A percentile compares a stretch with the other conserved stretches of the same genome.
phyloP scores from a whole-genome alignment of 108 stramenopile species.

The Cyclotella kingstonii region DNA sequence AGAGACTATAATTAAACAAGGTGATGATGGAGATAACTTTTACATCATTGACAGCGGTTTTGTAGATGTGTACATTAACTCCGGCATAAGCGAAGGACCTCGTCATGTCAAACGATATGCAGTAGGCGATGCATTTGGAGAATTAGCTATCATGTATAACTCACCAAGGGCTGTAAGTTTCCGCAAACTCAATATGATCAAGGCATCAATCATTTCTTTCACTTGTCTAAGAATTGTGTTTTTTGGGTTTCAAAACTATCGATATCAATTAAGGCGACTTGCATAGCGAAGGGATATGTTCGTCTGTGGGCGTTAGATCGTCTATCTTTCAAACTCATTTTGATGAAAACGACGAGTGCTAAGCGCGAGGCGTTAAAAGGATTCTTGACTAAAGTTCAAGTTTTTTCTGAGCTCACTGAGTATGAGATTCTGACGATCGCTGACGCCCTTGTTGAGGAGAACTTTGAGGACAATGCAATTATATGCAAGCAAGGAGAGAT shows the following conservation, averaged over 20 bases:
- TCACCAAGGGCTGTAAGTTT: slow-evolving; percentile 71
- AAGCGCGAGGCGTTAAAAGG: slow-evolving; percentile 10
- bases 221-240: neutral
- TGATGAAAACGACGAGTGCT: slow-evolving; percentile 30
- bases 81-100: slow-evolving; percentile 61
- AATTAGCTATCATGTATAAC: slow-evolving; percentile 89
- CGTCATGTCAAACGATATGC: slow-evolving; percentile 73
- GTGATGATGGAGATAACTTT: slow-evolving; percentile 85
- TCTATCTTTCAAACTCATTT: slow-evolving; percentile 39
- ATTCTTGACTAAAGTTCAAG: slow-evolving; percentile 15
- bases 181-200: neutral
- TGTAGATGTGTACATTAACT: slow-evolving; percentile 60
- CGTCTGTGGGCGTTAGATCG: slow-evolving; percentile 44
- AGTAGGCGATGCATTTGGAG: slow-evolving; percentile 81
- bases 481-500: slow-evolving; percentile 55
- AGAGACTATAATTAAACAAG: slow-evolving; percentile 84
- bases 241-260: neutral
- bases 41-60: slow-evolving; percentile 83
- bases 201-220: neutral
- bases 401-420: slow-evolving; percentile 29
- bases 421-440: slow-evolving; percentile 37
- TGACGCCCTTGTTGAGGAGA: slow-evolving; percentile 47
- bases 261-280: slow-evolving; percentile 39
- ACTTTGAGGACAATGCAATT: slow-evolving; percentile 33
- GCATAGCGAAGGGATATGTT: slow-evolving; percentile 52